Conservation (phyloP, 2,329 filamentous ascomycete species). For the Hypoxylon sp. region DNA sequence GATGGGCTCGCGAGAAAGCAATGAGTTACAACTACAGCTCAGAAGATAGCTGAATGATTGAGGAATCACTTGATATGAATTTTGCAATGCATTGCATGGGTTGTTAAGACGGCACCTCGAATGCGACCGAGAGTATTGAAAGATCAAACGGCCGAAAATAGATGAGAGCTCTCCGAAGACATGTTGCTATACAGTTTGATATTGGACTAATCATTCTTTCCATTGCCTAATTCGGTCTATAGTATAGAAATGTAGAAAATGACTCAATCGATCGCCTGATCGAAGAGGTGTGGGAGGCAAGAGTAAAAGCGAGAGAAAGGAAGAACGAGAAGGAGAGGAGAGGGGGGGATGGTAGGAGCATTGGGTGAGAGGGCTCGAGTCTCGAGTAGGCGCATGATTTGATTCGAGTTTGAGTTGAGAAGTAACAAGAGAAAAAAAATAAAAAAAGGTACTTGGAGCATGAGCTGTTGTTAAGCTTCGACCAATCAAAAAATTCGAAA, state of each 20-base stretch:
- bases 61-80: slow-evolving; percentile 32
- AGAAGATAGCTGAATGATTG: slow-evolving; percentile 34
- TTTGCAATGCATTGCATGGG: slow-evolving; percentile 37
- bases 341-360: slow-evolving; percentile 42
- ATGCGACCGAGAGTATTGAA: slow-evolving; percentile 45
- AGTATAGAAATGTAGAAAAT: slow-evolving; percentile 43
- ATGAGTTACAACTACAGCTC: slow-evolving; percentile 27
- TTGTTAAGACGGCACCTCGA: slow-evolving; percentile 38
- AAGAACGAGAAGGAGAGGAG: slow-evolving; percentile 45
- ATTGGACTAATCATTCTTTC: slow-evolving; percentile 41
- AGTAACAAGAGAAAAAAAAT: slow-evolving; percentile 36
- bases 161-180: slow-evolving; percentile 25
- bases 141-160: slow-evolving; percentile 41
- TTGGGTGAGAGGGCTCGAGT: slow-evolving; percentile 46
- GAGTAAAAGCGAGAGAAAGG: slow-evolving; percentile 46
- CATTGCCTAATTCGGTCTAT: slow-evolving; percentile 30
- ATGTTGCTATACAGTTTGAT: slow-evolving; percentile 36
- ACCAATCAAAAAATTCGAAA: slow-evolving; percentile 60
- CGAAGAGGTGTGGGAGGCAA: slow-evolving; percentile 44
- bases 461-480: slow-evolving; percentile 49
- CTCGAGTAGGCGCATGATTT: slow-evolving; percentile 50
- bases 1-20: slow-evolving; percentile 16
- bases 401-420: slow-evolving; percentile 45
- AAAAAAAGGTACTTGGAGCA: slow-evolving; percentile 30
- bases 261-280: slow-evolving; percentile 49